phyloP scores from a whole-genome alignment of 176 grass and related monocot genomes.

The Avena insularis region DNA sequence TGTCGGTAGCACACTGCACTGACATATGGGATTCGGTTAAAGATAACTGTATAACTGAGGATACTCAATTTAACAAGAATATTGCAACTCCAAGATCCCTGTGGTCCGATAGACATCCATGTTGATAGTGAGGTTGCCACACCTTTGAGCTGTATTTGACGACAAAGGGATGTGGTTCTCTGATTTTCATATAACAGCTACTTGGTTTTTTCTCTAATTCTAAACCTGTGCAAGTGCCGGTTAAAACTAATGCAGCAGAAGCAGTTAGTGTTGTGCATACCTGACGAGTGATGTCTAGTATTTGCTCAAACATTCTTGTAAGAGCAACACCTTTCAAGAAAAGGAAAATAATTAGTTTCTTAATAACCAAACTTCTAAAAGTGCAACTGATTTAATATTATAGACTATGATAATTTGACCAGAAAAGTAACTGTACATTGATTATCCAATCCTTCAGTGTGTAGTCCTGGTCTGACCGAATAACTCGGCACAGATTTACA shows the following conservation, averaged over 20 bases:
- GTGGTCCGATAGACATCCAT: no score
- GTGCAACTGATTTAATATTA: not conserved
- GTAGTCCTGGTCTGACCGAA: not conserved
- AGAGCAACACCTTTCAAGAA: constrained; percentile 76
- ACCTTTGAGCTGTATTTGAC: no score
- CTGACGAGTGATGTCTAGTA: constrained; percentile 89
- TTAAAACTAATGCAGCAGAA: not conserved
- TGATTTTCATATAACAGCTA: constrained; percentile 8
- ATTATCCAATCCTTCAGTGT: not conserved
- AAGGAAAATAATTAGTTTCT: constrained; percentile 10
- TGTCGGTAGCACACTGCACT: no score
- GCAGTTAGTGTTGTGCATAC: constrained; percentile 39
- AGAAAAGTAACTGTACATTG: constrained; percentile 24
- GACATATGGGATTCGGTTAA: no score
- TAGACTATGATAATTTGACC: not conserved
- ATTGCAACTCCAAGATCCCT: no score
- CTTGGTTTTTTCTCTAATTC: not conserved
- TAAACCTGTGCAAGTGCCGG: not conserved
- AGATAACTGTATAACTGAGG: no score
- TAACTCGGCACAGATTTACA: no score
- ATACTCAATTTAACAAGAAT: no score
- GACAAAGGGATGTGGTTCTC: no score
- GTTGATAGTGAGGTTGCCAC: no score
- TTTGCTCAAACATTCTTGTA: constrained; percentile 98
- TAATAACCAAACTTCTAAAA: not conserved